These are phyloP conservation scores for Cenchrus americanus DNA, from an alignment of 176 grass and related monocot genomes.

Conservation along the genomic window DNA sequence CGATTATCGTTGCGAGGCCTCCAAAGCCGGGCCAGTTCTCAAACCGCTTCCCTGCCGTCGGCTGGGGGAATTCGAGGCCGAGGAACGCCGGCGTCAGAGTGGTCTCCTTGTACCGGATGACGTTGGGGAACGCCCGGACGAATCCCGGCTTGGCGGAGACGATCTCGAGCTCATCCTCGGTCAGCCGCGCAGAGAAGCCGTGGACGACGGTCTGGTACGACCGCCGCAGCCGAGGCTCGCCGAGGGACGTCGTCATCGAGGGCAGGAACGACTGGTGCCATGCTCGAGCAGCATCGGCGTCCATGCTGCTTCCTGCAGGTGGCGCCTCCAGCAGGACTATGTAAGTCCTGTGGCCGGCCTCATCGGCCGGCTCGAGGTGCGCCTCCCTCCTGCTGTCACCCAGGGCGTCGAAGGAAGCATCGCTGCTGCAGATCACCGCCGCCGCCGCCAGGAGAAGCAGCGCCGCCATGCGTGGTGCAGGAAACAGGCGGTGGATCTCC, in stretches of 20 bases:
- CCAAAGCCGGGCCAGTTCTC: too few species aligned
- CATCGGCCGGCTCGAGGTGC: neutral
- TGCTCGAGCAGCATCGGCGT: conserved; percentile 1
- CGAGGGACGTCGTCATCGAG: conserved; percentile 1
- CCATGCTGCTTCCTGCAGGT: conserved; percentile 6
- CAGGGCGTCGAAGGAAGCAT: too few species aligned
- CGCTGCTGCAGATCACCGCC: too few species aligned
- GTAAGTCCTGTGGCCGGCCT: conserved; percentile 11
- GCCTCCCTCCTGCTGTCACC: neutral
- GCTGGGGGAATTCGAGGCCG: neutral
- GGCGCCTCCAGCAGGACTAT: neutral
- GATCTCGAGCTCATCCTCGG: neutral
- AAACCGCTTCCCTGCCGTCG: neutral
- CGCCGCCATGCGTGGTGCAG: too few species aligned
- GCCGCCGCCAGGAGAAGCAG: too few species aligned
- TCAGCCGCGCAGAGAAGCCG: neutral
- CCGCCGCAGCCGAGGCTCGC: neutral
- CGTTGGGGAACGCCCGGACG: neutral
- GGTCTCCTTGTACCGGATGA: neutral
- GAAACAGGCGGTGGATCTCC: too few species aligned
- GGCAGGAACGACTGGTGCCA: conserved; percentile 14
- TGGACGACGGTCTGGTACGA: neutral
- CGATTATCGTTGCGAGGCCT: too few species aligned
- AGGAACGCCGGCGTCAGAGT: neutral
- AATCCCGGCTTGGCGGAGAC: neutral